Percentiles rank a stretch among this genome's conserved stretches.
Evolutionary conservation across 108 stramenopile species (phyloP).

Genomic region (Pseudonitzschia delicatissima): DNA sequence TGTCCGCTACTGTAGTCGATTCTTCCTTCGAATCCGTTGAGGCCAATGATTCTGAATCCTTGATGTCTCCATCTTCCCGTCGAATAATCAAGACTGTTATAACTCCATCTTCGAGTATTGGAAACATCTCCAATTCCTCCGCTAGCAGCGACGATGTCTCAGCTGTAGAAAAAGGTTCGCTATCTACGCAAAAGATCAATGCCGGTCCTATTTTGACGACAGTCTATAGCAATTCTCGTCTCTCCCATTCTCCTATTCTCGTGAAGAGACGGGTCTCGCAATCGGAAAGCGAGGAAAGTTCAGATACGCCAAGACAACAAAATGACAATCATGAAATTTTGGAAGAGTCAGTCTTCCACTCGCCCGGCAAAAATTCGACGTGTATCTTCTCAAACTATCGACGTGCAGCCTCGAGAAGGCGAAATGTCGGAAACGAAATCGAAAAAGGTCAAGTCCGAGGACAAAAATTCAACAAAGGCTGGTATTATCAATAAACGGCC

Average conservation of each 20-base stretch:
- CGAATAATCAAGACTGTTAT: slow-evolving; percentile 2
- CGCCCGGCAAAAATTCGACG: slow-evolving; percentile 1
- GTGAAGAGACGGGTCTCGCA: slow-evolving; percentile 24
- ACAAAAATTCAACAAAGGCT: background rate
- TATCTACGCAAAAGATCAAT: background rate
- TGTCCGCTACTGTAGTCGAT: background rate
- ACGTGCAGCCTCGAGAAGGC: background rate
- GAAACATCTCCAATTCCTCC: background rate
- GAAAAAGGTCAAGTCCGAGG: background rate
- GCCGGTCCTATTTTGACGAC: slow-evolving; percentile 7
- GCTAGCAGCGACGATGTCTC: background rate
- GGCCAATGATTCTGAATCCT: background rate
- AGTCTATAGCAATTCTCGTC: slow-evolving; percentile 18
- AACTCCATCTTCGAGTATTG: slow-evolving; percentile 3
- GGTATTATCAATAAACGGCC: slow-evolving; percentile 15
- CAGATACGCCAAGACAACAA: background rate
- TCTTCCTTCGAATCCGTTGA: background rate
- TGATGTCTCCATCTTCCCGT: background rate
- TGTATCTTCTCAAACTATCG: background rate
- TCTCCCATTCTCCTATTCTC: slow-evolving; percentile 18
- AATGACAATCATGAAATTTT: background rate
- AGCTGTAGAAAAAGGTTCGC: background rate
- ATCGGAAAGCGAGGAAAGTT: slow-evolving; percentile 17
- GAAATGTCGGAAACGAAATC: background rate
- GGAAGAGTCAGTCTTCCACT: background rate